These are phyloP conservation scores for Benincasa hispida DNA, from an alignment of 306 rosid genomes.

Conservation along the genomic window DNA sequence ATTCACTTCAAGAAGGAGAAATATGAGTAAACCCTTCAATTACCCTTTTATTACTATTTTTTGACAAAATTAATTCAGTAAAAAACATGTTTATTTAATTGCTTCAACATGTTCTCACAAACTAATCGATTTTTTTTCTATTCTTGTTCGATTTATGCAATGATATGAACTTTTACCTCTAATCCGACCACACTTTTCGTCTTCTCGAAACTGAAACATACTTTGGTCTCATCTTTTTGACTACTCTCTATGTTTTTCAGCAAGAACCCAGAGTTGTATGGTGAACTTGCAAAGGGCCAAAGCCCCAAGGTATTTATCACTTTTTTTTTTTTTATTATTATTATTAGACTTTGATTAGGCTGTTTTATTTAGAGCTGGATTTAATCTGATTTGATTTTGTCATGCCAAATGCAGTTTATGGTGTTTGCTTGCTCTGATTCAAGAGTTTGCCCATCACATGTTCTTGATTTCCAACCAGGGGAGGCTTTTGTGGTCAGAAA, in stretches of 20 bases:
- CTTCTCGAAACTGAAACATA: not conserved
- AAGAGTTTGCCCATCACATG: conserved; percentile 95
- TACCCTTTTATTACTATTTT: not conserved
- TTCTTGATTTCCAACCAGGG: conserved; percentile 87
- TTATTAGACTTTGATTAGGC: not conserved
- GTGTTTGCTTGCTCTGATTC: conserved; percentile 98
- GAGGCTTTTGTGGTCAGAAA: conserved; percentile 96
- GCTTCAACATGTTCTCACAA: not conserved
- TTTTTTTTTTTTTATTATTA: not conserved
- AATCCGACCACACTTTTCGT: not conserved
- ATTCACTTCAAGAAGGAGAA: conserved; percentile 82
- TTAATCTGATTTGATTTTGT: not conserved
- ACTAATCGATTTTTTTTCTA: not conserved
- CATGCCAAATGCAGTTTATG: conserved; percentile 48
- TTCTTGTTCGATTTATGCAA: not conserved
- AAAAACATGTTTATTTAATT: not conserved
- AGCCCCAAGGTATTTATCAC: conserved; percentile 60
- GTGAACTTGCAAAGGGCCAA: conserved; percentile 91
- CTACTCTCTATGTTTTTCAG: conserved; percentile 24
- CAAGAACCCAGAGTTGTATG: conserved; percentile 60
- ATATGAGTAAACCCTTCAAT: conserved; percentile 55
- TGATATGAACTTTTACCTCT: not conserved
- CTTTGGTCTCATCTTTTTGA: not conserved
- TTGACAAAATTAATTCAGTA: too few species aligned
- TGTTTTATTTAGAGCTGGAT: not conserved